Conservation (phyloP, 176 grass and related monocot species). For the Avena eriantha region DNA sequence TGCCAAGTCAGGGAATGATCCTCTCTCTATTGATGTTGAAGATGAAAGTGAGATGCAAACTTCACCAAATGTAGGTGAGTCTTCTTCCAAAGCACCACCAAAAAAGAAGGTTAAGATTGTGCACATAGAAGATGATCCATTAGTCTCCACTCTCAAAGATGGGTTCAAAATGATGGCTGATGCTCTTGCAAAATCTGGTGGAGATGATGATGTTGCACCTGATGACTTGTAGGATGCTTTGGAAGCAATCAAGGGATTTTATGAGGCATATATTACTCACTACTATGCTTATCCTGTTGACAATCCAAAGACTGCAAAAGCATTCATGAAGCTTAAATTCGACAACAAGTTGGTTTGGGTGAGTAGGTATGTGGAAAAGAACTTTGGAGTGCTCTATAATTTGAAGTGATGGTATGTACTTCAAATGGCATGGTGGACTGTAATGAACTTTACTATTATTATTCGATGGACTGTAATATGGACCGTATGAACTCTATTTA, state of each 20-base stretch:
- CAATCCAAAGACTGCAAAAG: not conserved
- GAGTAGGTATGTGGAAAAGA: not conserved
- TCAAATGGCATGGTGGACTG: no score
- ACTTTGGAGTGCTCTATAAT: not conserved
- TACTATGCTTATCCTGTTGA: not conserved
- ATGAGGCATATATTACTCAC: not conserved
- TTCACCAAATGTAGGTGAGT: not conserved
- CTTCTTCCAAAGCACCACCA: not conserved
- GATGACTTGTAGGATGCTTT: not conserved
- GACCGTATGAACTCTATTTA: no score
- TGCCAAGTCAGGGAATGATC: not conserved
- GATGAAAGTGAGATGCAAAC: not conserved
- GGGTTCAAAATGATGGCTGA: not conserved
- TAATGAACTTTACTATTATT: not conserved
- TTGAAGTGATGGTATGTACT: not conserved
- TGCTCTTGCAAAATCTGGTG: not conserved
- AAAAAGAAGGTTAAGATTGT: not conserved
- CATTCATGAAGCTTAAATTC: not conserved
- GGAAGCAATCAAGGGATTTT: not conserved
- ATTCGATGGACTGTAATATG: no score
- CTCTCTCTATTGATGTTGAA: not conserved
- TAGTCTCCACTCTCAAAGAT: conserved; percentile 1
- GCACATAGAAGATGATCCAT: not conserved
- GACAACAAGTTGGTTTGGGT: not conserved
- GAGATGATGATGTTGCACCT: not conserved